phyloP scores from a whole-genome alignment of 306 rosid species.

The Vicia villosa region DNA sequence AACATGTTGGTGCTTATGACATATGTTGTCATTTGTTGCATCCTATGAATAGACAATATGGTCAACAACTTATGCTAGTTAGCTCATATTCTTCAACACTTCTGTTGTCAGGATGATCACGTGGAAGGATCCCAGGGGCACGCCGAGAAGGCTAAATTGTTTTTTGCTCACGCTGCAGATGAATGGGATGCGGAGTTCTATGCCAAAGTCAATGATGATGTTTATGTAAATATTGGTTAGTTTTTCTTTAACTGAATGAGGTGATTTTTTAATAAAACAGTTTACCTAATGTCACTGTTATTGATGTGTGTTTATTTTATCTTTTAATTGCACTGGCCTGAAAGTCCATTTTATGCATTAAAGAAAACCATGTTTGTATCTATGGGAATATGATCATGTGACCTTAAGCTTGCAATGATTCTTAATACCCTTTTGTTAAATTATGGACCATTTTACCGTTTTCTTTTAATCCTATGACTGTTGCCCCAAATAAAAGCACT shows the following conservation, averaged over 20 bases:
- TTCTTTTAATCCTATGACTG: neutral
- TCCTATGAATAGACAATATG: slow-evolving; percentile 25
- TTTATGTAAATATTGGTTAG: slow-evolving; percentile 96
- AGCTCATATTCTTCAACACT: slow-evolving; percentile 29
- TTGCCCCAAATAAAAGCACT: neutral
- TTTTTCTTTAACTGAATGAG: slow-evolving; percentile 42
- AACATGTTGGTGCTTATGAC: slow-evolving; percentile 19
- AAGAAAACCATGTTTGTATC: slow-evolving; percentile 3
- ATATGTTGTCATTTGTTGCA: neutral
- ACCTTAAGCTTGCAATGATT: slow-evolving; percentile 21
- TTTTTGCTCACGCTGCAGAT: slow-evolving; percentile 78
- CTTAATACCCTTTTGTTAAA: neutral
- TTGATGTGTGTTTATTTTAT: slow-evolving; percentile 4
- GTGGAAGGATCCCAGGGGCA: slow-evolving; percentile 68
- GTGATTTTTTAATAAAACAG: slow-evolving; percentile 16
- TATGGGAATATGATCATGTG: slow-evolving; percentile 25
- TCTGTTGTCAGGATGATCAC: slow-evolving; percentile 68
- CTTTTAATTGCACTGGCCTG: slow-evolving; percentile 2
- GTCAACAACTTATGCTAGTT: slow-evolving; percentile 27
- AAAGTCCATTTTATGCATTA: slow-evolving; percentile 13
- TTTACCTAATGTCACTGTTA: slow-evolving; percentile 15
- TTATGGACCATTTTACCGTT: neutral
- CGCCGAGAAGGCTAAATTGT: slow-evolving; percentile 82
- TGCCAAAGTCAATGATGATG: slow-evolving; percentile 91
- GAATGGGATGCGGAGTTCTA: slow-evolving; percentile 94